Conservation (phyloP, 1,284 basidiomycete species). For the Sporisorium graminicola region DNA sequence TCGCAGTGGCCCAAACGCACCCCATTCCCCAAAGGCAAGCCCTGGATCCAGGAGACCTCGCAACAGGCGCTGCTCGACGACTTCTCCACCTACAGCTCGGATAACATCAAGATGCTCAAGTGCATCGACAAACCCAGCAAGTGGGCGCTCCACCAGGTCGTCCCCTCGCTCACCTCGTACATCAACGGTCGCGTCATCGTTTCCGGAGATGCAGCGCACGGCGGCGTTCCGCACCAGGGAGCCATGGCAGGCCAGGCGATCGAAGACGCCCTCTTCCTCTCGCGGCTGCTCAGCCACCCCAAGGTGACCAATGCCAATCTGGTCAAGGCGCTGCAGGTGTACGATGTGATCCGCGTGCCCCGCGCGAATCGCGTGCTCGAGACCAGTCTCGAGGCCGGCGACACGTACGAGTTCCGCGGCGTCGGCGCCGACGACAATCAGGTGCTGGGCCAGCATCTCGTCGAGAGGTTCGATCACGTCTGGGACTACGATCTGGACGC, state of each 20-base stretch:
- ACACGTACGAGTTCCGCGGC: conserved; percentile 52
- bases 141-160: conserved; percentile 76
- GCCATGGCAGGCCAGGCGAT: conserved; percentile 77
- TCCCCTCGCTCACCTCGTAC: conserved; percentile 73
- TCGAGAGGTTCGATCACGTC: conserved; percentile 34
- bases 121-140: conserved; percentile 74
- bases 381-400: conserved; percentile 55
- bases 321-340: conserved; percentile 70
- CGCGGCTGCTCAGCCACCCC: conserved; percentile 73
- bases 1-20: conserved; percentile 70
- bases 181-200: conserved; percentile 73
- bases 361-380: conserved; percentile 58
- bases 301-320: conserved; percentile 72
- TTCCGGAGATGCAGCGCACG: conserved; percentile 77
- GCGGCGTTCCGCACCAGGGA: conserved; percentile 76
- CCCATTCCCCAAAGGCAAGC: conserved; percentile 49
- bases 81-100: conserved; percentile 74
- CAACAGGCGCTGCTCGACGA: conserved; percentile 72
- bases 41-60: conserved; percentile 73
- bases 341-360: conserved; percentile 56
- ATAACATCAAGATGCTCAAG: conserved; percentile 71
- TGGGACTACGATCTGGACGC: conserved; percentile 48
- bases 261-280: conserved; percentile 75
- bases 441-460: conserved; percentile 29
- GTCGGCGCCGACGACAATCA: conserved; percentile 22